Evolutionary conservation across 805 yeast species (phyloP).

Genomic region (Sugiyamaella valdiviana): DNA sequence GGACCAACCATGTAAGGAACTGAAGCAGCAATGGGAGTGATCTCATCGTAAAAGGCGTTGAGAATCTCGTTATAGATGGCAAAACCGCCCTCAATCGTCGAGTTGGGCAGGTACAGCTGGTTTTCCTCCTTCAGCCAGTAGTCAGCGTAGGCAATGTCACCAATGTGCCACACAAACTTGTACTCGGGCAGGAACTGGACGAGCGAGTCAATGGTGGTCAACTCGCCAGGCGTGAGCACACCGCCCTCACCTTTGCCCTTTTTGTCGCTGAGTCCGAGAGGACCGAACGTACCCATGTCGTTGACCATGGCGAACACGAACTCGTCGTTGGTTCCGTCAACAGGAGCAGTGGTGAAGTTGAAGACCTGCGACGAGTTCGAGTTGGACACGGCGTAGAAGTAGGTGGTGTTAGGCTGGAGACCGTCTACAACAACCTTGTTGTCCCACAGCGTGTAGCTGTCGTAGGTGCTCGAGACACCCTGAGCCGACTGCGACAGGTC

Average conservation of each 20-base stretch:
- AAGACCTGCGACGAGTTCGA: constrained; percentile 3
- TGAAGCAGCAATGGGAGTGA: constrained; percentile 9
- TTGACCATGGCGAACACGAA: constrained; percentile 17
- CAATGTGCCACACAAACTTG: constrained; percentile 21
- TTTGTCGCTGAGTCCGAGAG: constrained; percentile 11
- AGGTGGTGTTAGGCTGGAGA: constrained; percentile 21
- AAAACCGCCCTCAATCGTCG: constrained; percentile 12
- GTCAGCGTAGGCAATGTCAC: constrained; percentile 28
- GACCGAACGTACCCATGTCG: constrained; percentile 19
- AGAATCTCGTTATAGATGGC: constrained; percentile 14
- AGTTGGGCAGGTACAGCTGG: constrained; percentile 14
- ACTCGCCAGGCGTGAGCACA: constrained; percentile 16
- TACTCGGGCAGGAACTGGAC: constrained; percentile 9
- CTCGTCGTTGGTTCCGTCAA: constrained; percentile 9
- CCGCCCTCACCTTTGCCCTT: constrained; percentile 17
- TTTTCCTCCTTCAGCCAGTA: constrained; percentile 24
- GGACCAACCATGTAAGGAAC: constrained; percentile 23
- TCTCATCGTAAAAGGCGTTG: constrained; percentile 15
- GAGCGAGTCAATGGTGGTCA: constrained; percentile 18
- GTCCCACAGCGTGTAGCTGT: constrained; percentile 20
- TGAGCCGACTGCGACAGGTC: constrained; percentile 1
- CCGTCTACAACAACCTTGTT: constrained; percentile 24
- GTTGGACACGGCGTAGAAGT: constrained; percentile 18
- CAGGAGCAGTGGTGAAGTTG: constrained; percentile 13
- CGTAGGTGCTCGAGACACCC: constrained; percentile 21